These are phyloP conservation scores for Oryza longistaminata DNA, from an alignment of 176 grass and related monocot species.

Conservation along the genomic window DNA sequence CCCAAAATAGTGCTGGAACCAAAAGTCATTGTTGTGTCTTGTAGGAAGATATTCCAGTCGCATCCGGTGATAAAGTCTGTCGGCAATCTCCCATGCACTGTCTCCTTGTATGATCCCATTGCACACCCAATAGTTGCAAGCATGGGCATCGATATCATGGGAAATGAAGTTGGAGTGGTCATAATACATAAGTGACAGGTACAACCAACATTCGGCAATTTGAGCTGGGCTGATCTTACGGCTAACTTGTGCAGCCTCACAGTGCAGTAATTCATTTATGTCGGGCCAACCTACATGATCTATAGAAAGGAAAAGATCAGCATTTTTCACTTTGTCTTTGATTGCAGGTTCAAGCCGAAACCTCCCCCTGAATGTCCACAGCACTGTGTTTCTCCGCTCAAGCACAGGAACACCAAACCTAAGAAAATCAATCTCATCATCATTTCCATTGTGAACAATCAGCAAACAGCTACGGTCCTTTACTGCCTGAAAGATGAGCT, in stretches of 20 bases:
- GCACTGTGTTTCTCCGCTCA: neutral
- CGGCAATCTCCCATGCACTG: neutral
- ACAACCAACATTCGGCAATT: neutral
- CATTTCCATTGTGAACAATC: neutral
- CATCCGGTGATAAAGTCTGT: neutral
- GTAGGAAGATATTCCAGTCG: neutral
- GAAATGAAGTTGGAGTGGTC: too few relatives aligned
- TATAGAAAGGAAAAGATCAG: neutral
- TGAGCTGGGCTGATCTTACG: neutral
- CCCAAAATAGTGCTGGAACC: neutral
- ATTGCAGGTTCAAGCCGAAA: neutral
- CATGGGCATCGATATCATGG: neutral
- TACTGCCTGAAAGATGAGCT: neutral
- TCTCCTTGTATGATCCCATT: conserved; percentile 1
- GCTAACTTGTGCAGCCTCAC: neutral
- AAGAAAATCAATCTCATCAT: neutral
- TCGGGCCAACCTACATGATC: rapidly evolving
- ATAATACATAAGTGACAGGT: neutral
- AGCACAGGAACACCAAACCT: neutral
- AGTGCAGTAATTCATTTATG: neutral
- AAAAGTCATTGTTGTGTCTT: too few relatives aligned
- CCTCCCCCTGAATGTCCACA: conserved; percentile 17
- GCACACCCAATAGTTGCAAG: conserved; percentile 8
- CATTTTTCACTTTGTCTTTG: neutral
- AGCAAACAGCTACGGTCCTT: neutral